These are phyloP conservation scores for Nadsonia commutata DNA, from an alignment of 1,139 yeast species.

Conservation along the genomic window DNA sequence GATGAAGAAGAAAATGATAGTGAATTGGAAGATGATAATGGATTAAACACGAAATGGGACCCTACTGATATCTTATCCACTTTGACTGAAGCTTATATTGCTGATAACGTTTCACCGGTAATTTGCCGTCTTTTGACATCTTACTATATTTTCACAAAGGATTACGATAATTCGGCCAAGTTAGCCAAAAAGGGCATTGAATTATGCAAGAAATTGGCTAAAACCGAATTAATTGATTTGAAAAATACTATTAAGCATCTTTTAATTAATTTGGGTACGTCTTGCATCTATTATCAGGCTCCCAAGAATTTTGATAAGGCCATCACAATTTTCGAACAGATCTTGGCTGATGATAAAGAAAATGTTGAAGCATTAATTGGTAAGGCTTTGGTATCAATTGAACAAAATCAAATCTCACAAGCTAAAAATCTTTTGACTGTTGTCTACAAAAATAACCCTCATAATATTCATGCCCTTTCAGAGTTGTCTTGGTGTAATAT, in stretches of 20 bases:
- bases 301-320: constrained; percentile 80
- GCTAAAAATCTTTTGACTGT: constrained; percentile 40
- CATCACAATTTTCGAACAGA: constrained; percentile 48
- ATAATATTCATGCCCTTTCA: constrained; percentile 43
- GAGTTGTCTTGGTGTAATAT: constrained; percentile 76
- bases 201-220: constrained; percentile 30
- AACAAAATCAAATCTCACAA: constrained; percentile 38
- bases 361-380: constrained; percentile 62
- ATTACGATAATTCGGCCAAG: constrained; percentile 49
- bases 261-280: constrained; percentile 53
- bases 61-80: constrained; percentile 41
- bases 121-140: constrained; percentile 53
- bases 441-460: constrained; percentile 38
- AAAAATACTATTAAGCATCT: constrained; percentile 43
- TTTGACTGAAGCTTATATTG: constrained; percentile 39
- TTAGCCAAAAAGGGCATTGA: constrained; percentile 49
- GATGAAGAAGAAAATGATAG: constrained; percentile 2
- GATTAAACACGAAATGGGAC: constrained; percentile 19
- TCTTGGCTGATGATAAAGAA: constrained; percentile 36
- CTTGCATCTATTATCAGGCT: constrained; percentile 74
- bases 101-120: constrained; percentile 36
- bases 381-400: constrained; percentile 62
- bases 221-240: constrained; percentile 34
- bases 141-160: constrained; percentile 45
- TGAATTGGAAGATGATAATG: constrained; percentile 16